These are phyloP conservation scores for Penicillium polonicum DNA, from an alignment of 2,329 filamentous ascomycete species.

Conservation along the genomic window DNA sequence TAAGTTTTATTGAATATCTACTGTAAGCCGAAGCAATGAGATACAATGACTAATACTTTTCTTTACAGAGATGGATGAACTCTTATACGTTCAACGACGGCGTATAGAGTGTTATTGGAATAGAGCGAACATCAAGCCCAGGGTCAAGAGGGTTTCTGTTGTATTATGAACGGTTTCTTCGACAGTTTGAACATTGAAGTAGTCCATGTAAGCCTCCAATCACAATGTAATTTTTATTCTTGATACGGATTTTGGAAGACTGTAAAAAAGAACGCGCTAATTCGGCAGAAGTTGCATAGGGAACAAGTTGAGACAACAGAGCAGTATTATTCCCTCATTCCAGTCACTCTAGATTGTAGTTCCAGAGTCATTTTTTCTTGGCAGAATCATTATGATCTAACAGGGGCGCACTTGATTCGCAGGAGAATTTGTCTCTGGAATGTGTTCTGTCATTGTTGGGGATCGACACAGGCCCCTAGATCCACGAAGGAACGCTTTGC, in stretches of 20 bases:
- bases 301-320: background rate
- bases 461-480: slow-evolving; percentile 17
- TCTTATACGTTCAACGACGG: slow-evolving; percentile 39
- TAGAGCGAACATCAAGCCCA: background rate
- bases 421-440: slow-evolving; percentile 12
- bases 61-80: slow-evolving; percentile 40
- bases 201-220: background rate
- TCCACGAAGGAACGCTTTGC: background rate
- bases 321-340: slow-evolving; percentile 15
- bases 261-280: background rate
- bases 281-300: background rate
- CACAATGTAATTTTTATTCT: background rate
- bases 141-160: too few relatives aligned
- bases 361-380: background rate
- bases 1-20: slow-evolving; percentile 8
- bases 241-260: background rate
- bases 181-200: background rate
- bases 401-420: background rate
- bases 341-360: background rate
- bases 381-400: slow-evolving; percentile 18
- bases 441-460: slow-evolving; percentile 14
- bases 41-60: slow-evolving; percentile 1
- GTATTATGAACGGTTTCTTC: too few relatives aligned
- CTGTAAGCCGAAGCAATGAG: background rate
- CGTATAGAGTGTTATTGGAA: slow-evolving; percentile 17